Evolutionary conservation across 2,329 filamentous ascomycete species (phyloP).

Genomic region (Aspergillus bombycis): DNA sequence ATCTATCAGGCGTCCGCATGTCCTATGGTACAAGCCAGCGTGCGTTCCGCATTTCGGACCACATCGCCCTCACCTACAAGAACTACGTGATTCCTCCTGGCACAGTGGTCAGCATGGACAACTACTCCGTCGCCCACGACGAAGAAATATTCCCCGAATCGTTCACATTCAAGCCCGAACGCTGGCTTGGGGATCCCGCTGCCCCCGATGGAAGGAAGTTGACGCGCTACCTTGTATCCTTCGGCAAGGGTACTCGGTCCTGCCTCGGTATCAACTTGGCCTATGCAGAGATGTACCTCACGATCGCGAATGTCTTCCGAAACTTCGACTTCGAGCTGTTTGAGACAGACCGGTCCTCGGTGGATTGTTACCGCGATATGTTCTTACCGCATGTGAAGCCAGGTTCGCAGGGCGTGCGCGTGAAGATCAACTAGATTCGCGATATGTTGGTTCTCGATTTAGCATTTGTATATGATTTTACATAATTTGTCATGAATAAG

Average conservation of each 20-base stretch:
- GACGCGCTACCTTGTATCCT: slow-evolving; percentile 15
- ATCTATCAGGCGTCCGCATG: slow-evolving; percentile 14
- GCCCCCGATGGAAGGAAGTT: slow-evolving; percentile 15
- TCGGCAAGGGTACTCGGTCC: slow-evolving; percentile 14
- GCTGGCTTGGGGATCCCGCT: slow-evolving; percentile 14
- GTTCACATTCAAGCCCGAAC: slow-evolving; percentile 16
- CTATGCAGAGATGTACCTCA: slow-evolving; percentile 18
- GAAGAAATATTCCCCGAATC: slow-evolving; percentile 18
- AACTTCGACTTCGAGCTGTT: slow-evolving; percentile 18
- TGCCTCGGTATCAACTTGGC: slow-evolving; percentile 19
- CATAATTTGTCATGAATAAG: not conserved
- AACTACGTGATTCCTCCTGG: slow-evolving; percentile 13
- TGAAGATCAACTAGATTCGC: slow-evolving; percentile 6
- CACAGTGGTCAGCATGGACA: slow-evolving; percentile 15
- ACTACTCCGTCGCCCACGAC: slow-evolving; percentile 16
- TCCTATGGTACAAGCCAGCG: slow-evolving; percentile 14
- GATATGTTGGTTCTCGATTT: not conserved
- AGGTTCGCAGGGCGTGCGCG: slow-evolving; percentile 15
- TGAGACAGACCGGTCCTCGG: slow-evolving; percentile 12
- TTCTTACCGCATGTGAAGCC: slow-evolving; percentile 16
- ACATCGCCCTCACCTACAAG: slow-evolving; percentile 15
- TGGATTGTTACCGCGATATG: slow-evolving; percentile 16
- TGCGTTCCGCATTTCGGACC: slow-evolving; percentile 10
- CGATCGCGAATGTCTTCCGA: slow-evolving; percentile 17
- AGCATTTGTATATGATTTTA: not conserved